A percentile compares a stretch with the other conserved stretches of the same genome.
These are phyloP conservation scores for Esteya vermicola DNA, from an alignment of 2,329 filamentous ascomycete genomes.

Conservation along the genomic window DNA sequence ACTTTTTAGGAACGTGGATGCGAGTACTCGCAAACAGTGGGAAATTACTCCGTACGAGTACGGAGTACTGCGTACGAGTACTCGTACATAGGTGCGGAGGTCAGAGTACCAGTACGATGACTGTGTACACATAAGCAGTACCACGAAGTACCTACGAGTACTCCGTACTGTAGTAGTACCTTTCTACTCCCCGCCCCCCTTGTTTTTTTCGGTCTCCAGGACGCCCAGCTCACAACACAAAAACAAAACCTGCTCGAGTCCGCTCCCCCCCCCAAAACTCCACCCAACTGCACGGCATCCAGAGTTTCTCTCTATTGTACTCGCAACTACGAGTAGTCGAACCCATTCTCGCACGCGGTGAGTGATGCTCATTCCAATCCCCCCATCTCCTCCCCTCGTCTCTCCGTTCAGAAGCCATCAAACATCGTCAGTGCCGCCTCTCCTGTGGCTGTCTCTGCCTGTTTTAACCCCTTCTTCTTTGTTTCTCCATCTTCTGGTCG, in stretches of 20 bases:
- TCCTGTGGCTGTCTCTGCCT: not conserved
- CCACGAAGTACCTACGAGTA: not conserved
- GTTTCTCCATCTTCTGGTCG: no score
- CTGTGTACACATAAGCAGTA: no score
- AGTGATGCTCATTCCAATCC: constrained; percentile 1
- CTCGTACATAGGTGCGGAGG: no score
- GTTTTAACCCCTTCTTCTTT: not conserved
- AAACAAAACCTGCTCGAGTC: constrained; percentile 8
- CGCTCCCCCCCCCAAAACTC: constrained; percentile 4
- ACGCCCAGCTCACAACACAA: constrained; percentile 11
- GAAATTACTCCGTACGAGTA: no score
- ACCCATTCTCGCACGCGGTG: not conserved
- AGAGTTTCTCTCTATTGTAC: constrained; percentile 7
- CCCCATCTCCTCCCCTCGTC: not conserved
- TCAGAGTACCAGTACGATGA: no score
- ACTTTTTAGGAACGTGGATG: no score
- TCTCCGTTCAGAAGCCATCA: not conserved
- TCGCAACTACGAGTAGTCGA: not conserved
- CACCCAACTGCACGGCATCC: constrained; percentile 6
- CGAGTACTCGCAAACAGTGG: no score
- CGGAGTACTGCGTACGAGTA: no score
- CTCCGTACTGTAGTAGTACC: not conserved
- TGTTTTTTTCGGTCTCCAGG: constrained; percentile 8
- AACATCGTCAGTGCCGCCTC: not conserved
- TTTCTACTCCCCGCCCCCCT: not conserved